Evolutionary conservation across 495 filamentous ascomycete species (phyloP).

Genomic region (Podospora didyma): DNA sequence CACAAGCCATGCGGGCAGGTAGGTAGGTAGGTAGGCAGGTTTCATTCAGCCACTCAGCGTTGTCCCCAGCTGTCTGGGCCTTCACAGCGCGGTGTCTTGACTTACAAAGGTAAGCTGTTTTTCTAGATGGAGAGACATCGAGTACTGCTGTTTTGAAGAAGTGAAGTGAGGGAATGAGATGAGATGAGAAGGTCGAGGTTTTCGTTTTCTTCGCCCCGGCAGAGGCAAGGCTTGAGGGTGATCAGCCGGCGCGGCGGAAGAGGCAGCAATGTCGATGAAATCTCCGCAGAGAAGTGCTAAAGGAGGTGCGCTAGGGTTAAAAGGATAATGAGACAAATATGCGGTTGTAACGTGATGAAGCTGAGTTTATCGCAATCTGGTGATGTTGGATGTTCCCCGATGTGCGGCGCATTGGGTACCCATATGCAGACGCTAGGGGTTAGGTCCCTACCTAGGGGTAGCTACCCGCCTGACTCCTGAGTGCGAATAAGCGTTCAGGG

Average conservation of each 20-base stretch:
- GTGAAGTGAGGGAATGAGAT: neutral
- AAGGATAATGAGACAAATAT: neutral
- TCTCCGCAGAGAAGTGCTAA: too few relatives aligned
- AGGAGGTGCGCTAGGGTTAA: neutral
- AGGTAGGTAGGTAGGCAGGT: too few relatives aligned
- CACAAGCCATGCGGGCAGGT: too few relatives aligned
- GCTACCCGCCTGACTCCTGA: too few relatives aligned
- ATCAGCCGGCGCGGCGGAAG: too few relatives aligned
- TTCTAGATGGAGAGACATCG: slow-evolving; percentile 75
- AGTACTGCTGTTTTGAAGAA: neutral
- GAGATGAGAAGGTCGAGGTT: neutral
- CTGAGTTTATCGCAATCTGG: slow-evolving; percentile 2
- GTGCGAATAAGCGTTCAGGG: too few relatives aligned
- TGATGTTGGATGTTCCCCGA: slow-evolving; percentile 10
- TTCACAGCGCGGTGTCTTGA: too few relatives aligned
- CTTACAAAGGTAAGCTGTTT: slow-evolving; percentile 77
- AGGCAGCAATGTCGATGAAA: too few relatives aligned
- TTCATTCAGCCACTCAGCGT: too few relatives aligned
- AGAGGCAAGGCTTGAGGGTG: neutral
- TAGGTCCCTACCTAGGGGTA: neutral
- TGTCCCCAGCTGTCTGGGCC: too few relatives aligned
- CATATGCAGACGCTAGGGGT: neutral
- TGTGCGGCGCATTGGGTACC: slow-evolving; percentile 4
- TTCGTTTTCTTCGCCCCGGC: neutral
- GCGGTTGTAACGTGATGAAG: neutral